phyloP scores from a whole-genome alignment of 192 early-diverging fungal genomes.

The Umbelopsis ramanniana region DNA sequence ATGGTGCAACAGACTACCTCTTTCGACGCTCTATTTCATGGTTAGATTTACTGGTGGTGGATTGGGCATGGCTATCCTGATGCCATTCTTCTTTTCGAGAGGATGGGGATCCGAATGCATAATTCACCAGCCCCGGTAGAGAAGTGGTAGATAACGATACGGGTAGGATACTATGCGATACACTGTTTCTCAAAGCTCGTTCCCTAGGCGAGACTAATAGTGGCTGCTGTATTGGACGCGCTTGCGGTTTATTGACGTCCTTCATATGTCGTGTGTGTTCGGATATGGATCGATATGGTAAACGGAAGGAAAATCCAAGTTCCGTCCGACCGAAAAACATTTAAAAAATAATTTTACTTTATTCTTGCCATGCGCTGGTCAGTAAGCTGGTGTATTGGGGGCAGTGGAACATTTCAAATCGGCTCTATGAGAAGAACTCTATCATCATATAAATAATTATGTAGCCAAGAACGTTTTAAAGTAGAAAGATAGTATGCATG shows the following conservation, averaged over 20 bases:
- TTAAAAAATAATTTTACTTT: not conserved
- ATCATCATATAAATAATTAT: too few species aligned
- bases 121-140: constrained; percentile 3
- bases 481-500: not conserved
- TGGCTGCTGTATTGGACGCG: not conserved
- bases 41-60: not conserved
- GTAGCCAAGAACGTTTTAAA: too few species aligned
- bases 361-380: not conserved
- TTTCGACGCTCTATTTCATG: constrained; percentile 2
- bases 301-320: constrained; percentile 20
- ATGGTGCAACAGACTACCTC: not conserved
- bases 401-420: too few species aligned
- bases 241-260: not conserved
- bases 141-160: not conserved
- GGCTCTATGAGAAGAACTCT: too few species aligned
- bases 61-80: not conserved
- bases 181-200: not conserved
- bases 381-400: too few species aligned
- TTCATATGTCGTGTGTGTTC: not conserved
- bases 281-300: not conserved
- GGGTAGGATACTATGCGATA: constrained; percentile 5
- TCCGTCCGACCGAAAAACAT: not conserved
- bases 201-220: not conserved
- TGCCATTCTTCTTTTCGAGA: constrained; percentile 11
- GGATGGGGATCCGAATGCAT: constrained; percentile 8